Base-by-base conservation (phyloP, 805 yeast genomes). In the Sungouiella blattae region DNA sequence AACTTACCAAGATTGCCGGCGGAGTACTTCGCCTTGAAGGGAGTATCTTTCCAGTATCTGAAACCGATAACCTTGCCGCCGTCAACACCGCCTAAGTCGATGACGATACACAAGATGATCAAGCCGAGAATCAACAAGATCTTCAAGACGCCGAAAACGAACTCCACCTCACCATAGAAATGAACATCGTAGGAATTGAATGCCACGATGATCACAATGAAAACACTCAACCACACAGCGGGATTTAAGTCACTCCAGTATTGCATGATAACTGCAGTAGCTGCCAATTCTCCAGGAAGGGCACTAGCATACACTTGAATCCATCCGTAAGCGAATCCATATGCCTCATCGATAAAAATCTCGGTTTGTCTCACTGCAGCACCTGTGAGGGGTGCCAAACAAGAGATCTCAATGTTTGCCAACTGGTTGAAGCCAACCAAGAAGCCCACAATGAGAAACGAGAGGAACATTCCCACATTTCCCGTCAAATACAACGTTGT, bases 271-370 rank as follows among this genome's bases (percentile, higher is more conserved):
- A 52, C 47, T 4, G 60, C 56, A 27, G 50, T 44, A 1, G 60
- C 62, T 11, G 43, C 53, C 25, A 73, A 52, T 40, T 72, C 75
- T 33, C 53, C 57, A 18, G 77, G 76, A 36, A 65, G 40, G 9
- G 56, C 6, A 11, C 28, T 29, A 2, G 55, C 52, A 52, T 67
- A 69, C 25, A 69, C 52, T 27, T 60, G 57, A 28, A 62, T 45
- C 65, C 73, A 71, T 24, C 78, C 77, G 41, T 64, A 63, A 9
- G 73, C 62, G 46, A 71, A 71, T 2, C 73, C 74, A 28, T 66
- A 44, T 6, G 75, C 69, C 13, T 68, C 69, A 49, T 71, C 76
- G 32, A 60, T 48, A 41, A 67, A 62, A 36, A 56, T 58, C 36
- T 57, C 67, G 5, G 64, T 46, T 41, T 65, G 70, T 37, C 60